Percentiles rank a stretch among this genome's conserved stretches.
Conservation (phyloP, 2,329 filamentous ascomycete genomes). For the Periconia digitata region DNA sequence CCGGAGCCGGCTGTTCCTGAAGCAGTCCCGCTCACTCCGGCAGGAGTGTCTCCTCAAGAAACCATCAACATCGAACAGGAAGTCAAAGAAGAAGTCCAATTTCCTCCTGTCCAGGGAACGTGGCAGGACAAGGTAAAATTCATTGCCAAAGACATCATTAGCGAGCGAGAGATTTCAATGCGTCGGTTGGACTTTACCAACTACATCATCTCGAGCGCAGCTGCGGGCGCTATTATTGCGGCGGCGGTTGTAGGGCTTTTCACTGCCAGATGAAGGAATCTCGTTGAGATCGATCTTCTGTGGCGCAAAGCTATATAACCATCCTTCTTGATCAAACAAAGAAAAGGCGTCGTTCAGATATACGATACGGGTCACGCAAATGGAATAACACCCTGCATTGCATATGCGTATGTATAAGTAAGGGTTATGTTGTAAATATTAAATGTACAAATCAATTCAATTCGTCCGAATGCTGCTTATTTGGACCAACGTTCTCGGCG, state of each 20-base stretch:
- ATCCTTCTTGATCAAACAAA: too few species aligned
- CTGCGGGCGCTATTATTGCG: slow-evolving; percentile 43
- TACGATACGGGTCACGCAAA: too few species aligned
- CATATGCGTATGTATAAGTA: too few species aligned
- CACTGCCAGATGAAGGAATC: slow-evolving; percentile 2
- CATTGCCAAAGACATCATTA: slow-evolving; percentile 42
- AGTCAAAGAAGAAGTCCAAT: slow-evolving; percentile 14
- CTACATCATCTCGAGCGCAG: slow-evolving; percentile 48
- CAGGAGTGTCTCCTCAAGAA: slow-evolving; percentile 14
- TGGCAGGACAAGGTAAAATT: slow-evolving; percentile 26
- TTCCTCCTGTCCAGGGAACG: slow-evolving; percentile 9
- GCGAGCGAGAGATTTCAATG: slow-evolving; percentile 48
- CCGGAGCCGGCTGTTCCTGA: slow-evolving; percentile 9
- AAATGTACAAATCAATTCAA: too few species aligned
- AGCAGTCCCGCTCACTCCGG: slow-evolving; percentile 8
- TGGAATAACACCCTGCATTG: too few species aligned
- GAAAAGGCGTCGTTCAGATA: too few species aligned
- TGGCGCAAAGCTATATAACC: slow-evolving; percentile 12
- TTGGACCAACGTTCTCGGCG: too few species aligned
- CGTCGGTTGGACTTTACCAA: slow-evolving; percentile 50
- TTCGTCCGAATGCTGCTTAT: too few species aligned
- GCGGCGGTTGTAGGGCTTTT: slow-evolving; percentile 29
- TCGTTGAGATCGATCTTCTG: too few species aligned
- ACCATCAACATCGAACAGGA: slow-evolving; percentile 19
- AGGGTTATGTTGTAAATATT: too few species aligned